phyloP scores from a whole-genome alignment of 352 stramenopile species.

The Globisporangium paddicum region DNA sequence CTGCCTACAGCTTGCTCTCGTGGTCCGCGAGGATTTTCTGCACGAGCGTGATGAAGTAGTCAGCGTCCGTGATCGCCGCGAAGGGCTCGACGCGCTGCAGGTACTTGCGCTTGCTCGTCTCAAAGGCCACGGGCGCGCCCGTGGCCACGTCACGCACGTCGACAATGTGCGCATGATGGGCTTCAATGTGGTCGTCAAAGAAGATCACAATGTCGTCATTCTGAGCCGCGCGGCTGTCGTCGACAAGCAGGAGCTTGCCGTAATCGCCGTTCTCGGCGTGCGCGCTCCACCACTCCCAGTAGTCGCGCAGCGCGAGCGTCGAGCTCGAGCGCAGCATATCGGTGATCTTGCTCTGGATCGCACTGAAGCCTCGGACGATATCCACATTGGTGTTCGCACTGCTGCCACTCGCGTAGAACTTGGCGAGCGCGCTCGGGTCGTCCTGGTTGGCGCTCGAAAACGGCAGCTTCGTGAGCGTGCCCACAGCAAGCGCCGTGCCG shows the following conservation, averaged over 20 bases:
- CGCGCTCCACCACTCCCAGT: slow-evolving; percentile 84
- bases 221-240: slow-evolving; percentile 13
- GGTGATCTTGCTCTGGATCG: slow-evolving; percentile 37
- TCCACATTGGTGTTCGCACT: slow-evolving; percentile 20
- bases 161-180: slow-evolving; percentile 71
- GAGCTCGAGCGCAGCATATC: slow-evolving; percentile 25
- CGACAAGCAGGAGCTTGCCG: slow-evolving; percentile 68
- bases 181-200: slow-evolving; percentile 81
- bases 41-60: slow-evolving; percentile 71
- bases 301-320: slow-evolving; percentile 70
- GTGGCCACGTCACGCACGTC: slow-evolving; percentile 58
- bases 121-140: slow-evolving; percentile 51
- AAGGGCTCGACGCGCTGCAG: slow-evolving; percentile 79
- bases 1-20: slow-evolving; percentile 7
- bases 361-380: slow-evolving; percentile 52
- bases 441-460: slow-evolving; percentile 41
- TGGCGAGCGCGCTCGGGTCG: slow-evolving; percentile 17
- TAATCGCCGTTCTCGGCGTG: slow-evolving; percentile 74
- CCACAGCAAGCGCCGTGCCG: slow-evolving; percentile 55
- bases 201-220: slow-evolving; percentile 34
- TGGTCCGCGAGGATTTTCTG: slow-evolving; percentile 20
- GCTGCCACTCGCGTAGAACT: slow-evolving; percentile 31
- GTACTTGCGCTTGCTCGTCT: slow-evolving; percentile 39
- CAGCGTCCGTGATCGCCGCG: slow-evolving; percentile 64
- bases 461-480: slow-evolving; percentile 55